Percentiles rank a stretch among this genome's conserved stretches.
Conservation (phyloP, 2,329 filamentous ascomycete species). For the Beauveria scarabaeidicola region DNA sequence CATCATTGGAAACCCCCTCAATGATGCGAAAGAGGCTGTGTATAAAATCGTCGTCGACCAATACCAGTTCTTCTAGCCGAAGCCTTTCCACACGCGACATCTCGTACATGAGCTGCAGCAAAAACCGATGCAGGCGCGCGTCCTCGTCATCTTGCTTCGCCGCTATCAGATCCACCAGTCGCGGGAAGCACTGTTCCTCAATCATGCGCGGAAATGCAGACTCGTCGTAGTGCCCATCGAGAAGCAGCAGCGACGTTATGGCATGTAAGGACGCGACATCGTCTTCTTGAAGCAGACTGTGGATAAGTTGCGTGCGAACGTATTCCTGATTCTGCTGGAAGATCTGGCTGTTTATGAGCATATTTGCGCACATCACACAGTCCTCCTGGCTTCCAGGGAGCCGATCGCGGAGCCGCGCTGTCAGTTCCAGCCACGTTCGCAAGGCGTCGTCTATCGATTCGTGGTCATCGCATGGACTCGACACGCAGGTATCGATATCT, state of each 20-base stretch:
- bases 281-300: conserved; percentile 85
- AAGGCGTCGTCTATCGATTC: conserved; percentile 73
- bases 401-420: conserved; percentile 65
- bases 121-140: conserved; percentile 63
- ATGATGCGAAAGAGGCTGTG: conserved; percentile 78
- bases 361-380: conserved; percentile 69
- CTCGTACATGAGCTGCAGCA: conserved; percentile 89
- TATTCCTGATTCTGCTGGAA: conserved; percentile 73
- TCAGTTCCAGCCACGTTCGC: conserved; percentile 73
- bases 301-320: conserved; percentile 85
- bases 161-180: conserved; percentile 74
- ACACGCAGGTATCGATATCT: conserved; percentile 43
- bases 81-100: conserved; percentile 89
- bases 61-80: conserved; percentile 65
- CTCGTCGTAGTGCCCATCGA: conserved; percentile 76
- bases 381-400: conserved; percentile 71
- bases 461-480: conserved; percentile 40
- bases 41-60: conserved; percentile 73
- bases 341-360: conserved; percentile 65
- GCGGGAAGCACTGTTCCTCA: conserved; percentile 71
- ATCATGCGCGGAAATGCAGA: conserved; percentile 80
- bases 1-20: conserved; percentile 78
- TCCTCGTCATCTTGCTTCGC: conserved; percentile 56
- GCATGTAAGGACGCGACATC: conserved; percentile 71
- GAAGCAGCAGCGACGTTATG: conserved; percentile 74